Evolutionary conservation across 2,329 filamentous ascomycete genomes (phyloP).

Genomic region (Venturia aucupariae): DNA sequence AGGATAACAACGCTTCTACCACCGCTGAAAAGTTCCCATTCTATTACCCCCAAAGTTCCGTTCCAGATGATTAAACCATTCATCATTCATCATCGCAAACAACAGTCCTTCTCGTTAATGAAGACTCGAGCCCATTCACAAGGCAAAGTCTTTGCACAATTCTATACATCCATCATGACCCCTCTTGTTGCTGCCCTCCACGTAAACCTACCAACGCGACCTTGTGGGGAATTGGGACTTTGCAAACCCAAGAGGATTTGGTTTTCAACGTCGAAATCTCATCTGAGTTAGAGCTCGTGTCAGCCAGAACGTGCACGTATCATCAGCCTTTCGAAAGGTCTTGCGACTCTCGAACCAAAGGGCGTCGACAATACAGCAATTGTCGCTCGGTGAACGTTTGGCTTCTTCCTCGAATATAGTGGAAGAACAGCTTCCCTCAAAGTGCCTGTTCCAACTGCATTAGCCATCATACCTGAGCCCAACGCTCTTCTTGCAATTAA

Average conservation of each 20-base stretch:
- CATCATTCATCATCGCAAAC: not conserved
- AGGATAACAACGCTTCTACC: too few species aligned
- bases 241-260: too few species aligned
- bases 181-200: not conserved
- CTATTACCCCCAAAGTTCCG: not conserved
- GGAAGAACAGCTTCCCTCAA: conserved; percentile 5
- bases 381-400: not conserved
- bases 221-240: not conserved
- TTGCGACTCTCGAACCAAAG: not conserved
- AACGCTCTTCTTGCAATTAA: not conserved
- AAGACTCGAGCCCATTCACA: not conserved
- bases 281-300: not conserved
- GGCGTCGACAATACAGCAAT: conserved; percentile 1
- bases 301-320: not conserved
- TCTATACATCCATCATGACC: not conserved
- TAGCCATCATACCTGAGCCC: not conserved
- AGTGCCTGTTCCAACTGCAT: not conserved
- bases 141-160: not conserved
- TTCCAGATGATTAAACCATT: not conserved
- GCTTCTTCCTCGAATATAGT: not conserved
- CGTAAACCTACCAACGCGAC: not conserved
- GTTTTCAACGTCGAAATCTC: not conserved
- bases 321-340: conserved; percentile 1
- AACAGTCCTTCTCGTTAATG: too few species aligned
- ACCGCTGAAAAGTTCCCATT: too few species aligned